These are phyloP conservation scores for Immersiporthe knoxdaviesiana DNA, from an alignment of 2,329 filamentous ascomycete species.

Conservation along the genomic window DNA sequence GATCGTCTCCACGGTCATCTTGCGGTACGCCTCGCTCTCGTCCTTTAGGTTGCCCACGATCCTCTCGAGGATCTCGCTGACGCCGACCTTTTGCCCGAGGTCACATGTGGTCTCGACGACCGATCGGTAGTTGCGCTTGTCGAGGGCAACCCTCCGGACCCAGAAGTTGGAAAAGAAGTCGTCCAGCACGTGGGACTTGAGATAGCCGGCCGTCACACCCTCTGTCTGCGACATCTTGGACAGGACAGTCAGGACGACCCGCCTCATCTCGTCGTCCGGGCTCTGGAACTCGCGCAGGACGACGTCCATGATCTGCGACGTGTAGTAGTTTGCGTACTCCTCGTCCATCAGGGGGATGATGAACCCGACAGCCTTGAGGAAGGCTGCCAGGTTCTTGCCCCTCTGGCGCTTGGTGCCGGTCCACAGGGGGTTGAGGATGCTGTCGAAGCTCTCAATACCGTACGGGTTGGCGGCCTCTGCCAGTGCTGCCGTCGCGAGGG, in stretches of 20 bases:
- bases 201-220: conserved; percentile 90
- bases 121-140: conserved; percentile 96
- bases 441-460: conserved; percentile 98
- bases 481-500: conserved; percentile 89
- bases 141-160: conserved; percentile 94
- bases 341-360: conserved; percentile 99
- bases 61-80: conserved; percentile 89
- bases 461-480: conserved; percentile 97
- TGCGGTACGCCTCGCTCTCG: conserved; percentile 95
- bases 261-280: conserved; percentile 99
- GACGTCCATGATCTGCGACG: conserved; percentile 98
- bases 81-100: conserved; percentile 96
- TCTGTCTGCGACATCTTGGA: conserved; percentile 94
- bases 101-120: conserved; percentile 98
- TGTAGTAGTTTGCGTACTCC: conserved; percentile 99
- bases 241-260: conserved; percentile 96
- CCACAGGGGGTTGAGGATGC: conserved; percentile 96
- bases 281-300: conserved; percentile 93
- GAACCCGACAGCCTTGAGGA: conserved; percentile 95
- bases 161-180: conserved; percentile 99
- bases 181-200: conserved; percentile 91
- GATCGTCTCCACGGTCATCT: conserved; percentile 98
- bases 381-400: conserved; percentile 92
- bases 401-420: conserved; percentile 94
- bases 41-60: conserved; percentile 97